Evolutionary conservation across 2,329 filamentous ascomycete genomes (phyloP), one percentile per base, ranked within the genome.

Genomic region (Xylaria sp.): DNA sequence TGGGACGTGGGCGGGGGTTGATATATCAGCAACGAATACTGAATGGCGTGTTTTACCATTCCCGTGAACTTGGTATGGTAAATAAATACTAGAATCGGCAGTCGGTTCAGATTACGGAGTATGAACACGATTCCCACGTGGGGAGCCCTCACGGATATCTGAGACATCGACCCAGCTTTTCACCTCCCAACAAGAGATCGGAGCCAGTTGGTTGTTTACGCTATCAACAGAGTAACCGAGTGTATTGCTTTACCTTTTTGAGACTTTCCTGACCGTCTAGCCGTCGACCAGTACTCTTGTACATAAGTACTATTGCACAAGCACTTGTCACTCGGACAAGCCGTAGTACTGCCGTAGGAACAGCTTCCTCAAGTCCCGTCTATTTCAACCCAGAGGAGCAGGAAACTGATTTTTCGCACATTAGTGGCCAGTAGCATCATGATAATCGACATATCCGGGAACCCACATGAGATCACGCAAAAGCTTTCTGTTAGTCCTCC

Each of bases 61-160:
- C n/a, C 20, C 23, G 44, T 37, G 23, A 59, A 66, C 10, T 23
- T 59, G 20, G 41, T 28, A 28, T 25, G 23, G 23, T 15, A 58
- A 58, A 25, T 41, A 55, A 51, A 56, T 54, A 8, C 13, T 6
- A 67, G 39, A 51, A 46, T 60, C 65, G 68, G 60, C 28, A 70
- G 46, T 68, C 55, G 55, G 12, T 57, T 48, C 23, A 59, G 56
- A 65, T 28, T 58, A 57, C 18, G 55, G 54, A 66, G 41, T 15
- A 59, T 72, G 73, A 76, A 57, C 69, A 75, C 73, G 72, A 70
- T 72, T 72, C 55, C 75, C 76, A 78, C 76, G 76, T 77, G 76
- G 74, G 65, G 74, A 70, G 70, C 50, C 64, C 68, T 72, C 74
- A 69, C 74, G 74, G 76, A 68, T 73, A 70, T 71, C 65, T 77